phyloP scores from a whole-genome alignment of 1,284 basidiomycete genomes.

The Gymnopus androsaceus region DNA sequence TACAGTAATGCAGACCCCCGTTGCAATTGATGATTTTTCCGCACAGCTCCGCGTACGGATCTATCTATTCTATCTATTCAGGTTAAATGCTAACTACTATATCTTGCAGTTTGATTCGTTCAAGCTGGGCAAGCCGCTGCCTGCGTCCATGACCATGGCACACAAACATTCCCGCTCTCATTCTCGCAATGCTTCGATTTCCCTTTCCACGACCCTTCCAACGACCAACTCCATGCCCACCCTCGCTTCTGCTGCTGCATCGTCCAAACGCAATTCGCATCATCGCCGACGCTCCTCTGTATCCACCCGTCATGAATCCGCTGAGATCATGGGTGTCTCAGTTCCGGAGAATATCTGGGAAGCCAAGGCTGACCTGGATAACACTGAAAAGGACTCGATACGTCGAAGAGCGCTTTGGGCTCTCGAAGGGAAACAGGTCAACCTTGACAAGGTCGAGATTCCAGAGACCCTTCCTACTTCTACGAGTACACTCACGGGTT shows the following conservation, averaged over 20 bases:
- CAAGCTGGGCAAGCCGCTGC: constrained; percentile 49
- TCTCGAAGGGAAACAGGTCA: constrained; percentile 69
- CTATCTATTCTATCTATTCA: constrained; percentile 19
- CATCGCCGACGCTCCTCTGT: constrained; percentile 82
- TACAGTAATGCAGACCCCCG: constrained; percentile 13
- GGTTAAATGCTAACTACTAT: constrained; percentile 7
- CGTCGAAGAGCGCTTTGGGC: constrained; percentile 77
- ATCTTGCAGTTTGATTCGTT: constrained; percentile 62
- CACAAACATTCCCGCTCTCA: constrained; percentile 66
- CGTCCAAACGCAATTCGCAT: constrained; percentile 70
- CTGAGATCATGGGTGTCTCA: constrained; percentile 79
- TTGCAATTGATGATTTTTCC: constrained; percentile 12
- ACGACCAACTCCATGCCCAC: constrained; percentile 30
- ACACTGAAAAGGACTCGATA: constrained; percentile 76
- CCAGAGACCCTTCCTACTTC: constrained; percentile 66
- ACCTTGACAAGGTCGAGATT: constrained; percentile 74
- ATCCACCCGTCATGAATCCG: constrained; percentile 79
- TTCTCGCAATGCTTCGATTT: constrained; percentile 64
- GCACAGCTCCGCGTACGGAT: constrained; percentile 20
- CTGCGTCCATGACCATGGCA: constrained; percentile 30
- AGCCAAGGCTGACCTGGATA: constrained; percentile 52
- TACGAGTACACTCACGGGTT: constrained; percentile 45
- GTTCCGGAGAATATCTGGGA: constrained; percentile 51
- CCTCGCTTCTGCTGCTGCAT: constrained; percentile 23
- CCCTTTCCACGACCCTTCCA: constrained; percentile 35